phyloP scores from a whole-genome alignment of 2,329 filamentous ascomycete genomes.

The Hypoxylon sp. region DNA sequence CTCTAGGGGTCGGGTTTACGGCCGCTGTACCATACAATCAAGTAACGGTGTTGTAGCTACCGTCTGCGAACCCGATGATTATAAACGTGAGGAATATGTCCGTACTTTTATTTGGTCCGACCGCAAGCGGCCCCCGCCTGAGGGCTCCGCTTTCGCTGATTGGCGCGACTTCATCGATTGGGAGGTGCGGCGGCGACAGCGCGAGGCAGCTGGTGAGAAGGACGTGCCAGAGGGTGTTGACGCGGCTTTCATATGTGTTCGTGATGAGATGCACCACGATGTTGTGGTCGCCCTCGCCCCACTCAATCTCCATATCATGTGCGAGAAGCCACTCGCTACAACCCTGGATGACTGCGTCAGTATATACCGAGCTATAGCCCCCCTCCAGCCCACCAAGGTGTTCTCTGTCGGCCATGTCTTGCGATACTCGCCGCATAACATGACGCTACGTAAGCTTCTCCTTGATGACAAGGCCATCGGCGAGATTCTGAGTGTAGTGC shows the following conservation, averaged over 20 bases:
- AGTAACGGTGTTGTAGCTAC: conserved; percentile 78
- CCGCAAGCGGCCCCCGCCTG: conserved; percentile 55
- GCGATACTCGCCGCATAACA: conserved; percentile 93
- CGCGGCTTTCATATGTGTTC: conserved; percentile 74
- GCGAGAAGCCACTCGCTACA: conserved; percentile 93
- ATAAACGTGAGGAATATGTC: conserved; percentile 80
- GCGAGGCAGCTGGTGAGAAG: conserved; percentile 62
- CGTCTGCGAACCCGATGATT: conserved; percentile 84
- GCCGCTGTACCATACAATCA: conserved; percentile 72
- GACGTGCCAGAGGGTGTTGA: conserved; percentile 68
- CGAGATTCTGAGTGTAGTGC: conserved; percentile 86
- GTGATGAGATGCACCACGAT: conserved; percentile 89
- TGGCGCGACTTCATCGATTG: conserved; percentile 84
- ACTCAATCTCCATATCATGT: conserved; percentile 84
- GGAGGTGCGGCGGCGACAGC: conserved; percentile 72
- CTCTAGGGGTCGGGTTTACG: conserved; percentile 81
- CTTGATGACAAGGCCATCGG: conserved; percentile 82
- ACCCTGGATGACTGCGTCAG: conserved; percentile 81
- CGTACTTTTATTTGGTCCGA: conserved; percentile 78
- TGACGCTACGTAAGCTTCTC: conserved; percentile 82
- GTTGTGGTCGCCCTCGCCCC: conserved; percentile 81
- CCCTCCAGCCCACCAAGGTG: conserved; percentile 60
- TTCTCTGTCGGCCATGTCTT: conserved; percentile 96
- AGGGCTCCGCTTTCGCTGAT: conserved; percentile 77
- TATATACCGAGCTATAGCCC: conserved; percentile 73